A percentile compares a stretch with the other conserved stretches of the same genome.
Conservation (phyloP, 179 eudicot genomes). For the Nepenthes alata region DNA sequence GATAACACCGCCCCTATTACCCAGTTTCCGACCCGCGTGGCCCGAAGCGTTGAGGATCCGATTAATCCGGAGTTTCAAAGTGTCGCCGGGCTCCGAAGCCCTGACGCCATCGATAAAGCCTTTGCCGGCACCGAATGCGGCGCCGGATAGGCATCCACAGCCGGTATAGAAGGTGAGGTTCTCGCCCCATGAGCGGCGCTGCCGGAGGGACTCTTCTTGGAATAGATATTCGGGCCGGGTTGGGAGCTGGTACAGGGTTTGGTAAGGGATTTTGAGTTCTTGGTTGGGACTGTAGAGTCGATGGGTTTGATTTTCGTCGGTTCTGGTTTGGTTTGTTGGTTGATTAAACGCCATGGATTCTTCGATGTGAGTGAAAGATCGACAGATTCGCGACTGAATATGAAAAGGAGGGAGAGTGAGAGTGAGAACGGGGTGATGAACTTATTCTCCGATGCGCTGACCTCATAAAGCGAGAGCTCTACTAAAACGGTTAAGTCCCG, state of each 20-base stretch:
- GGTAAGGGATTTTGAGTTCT: constrained; percentile 26
- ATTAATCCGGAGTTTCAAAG: constrained; percentile 38
- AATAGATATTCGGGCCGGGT: constrained; percentile 42
- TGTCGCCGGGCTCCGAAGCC: constrained; percentile 31
- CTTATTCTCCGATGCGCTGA: too few species aligned
- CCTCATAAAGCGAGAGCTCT: too few species aligned
- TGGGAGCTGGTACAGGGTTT: constrained; percentile 40
- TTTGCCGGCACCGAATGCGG: constrained; percentile 27
- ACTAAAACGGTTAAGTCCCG: too few species aligned
- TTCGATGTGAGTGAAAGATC: too few species aligned
- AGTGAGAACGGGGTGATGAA: neutral
- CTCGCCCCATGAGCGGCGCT: constrained; percentile 48
- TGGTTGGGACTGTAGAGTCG: constrained; percentile 40
- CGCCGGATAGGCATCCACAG: constrained; percentile 36
- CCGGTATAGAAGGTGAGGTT: constrained; percentile 53
- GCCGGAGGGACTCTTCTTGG: constrained; percentile 36
- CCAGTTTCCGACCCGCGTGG: constrained; percentile 44
- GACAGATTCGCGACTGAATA: too few species aligned
- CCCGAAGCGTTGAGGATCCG: constrained; percentile 65
- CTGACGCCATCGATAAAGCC: constrained; percentile 26
- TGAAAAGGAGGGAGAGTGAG: too few species aligned
- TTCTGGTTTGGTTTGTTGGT: neutral
- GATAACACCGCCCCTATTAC: constrained; percentile 66
- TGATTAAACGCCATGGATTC: constrained; percentile 14
- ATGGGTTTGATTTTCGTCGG: constrained; percentile 6